Base-by-base conservation (phyloP, 768 basidiomycete species). In the Xerocomellus chrysenteron region DNA sequence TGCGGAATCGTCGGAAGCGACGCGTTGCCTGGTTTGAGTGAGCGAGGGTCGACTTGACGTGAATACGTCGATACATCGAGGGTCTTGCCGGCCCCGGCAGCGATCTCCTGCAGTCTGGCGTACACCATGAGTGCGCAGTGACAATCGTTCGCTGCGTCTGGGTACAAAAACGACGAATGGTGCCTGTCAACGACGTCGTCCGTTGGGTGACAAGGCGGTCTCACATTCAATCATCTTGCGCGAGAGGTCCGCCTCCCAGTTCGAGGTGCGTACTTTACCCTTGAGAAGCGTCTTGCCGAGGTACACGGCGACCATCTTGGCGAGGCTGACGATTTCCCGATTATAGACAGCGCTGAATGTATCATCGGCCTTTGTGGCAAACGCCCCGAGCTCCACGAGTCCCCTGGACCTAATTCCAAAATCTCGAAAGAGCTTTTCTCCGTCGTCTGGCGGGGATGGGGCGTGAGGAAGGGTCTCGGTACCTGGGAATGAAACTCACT, bases 111-210 rank as follows among this genome's bases (percentile, higher is more conserved):
- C n/a, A 82, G 50, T 39, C 57, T 66, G 19, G 73, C 69, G 62
- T 79, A 78, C 19, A 81, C 75, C 64, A 74, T 71, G 14, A 82
- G 65, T 5, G 76, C 78, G 42, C 74, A 78, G 55, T 82, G 74
- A 42, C 75, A 78, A 54, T 82, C 81, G 57, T 82, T 82, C 0
- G 81, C 80, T 2, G 81, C 81, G 56, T 82, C 80, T 81, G 42
- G 4, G 10, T 36, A 30, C 17, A 26, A 40, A 45, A 36, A 10
- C 4, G 26, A 43, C 35, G 32, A 39, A 50, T 30, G 10, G 49
- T 14, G 11, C 0, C 21, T 26, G 45, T 44, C 40, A 21, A 47
- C 43, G 52, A 19, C 14, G n/a, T 24, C 8, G 37, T 41, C 32
- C 37, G 36, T 11, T 9, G 2, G n/a, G 41, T n/a, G 37, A 49